These are phyloP conservation scores for Heterobasidion parviporum DNA, from an alignment of 1,284 basidiomycete genomes.

Conservation along the genomic window DNA sequence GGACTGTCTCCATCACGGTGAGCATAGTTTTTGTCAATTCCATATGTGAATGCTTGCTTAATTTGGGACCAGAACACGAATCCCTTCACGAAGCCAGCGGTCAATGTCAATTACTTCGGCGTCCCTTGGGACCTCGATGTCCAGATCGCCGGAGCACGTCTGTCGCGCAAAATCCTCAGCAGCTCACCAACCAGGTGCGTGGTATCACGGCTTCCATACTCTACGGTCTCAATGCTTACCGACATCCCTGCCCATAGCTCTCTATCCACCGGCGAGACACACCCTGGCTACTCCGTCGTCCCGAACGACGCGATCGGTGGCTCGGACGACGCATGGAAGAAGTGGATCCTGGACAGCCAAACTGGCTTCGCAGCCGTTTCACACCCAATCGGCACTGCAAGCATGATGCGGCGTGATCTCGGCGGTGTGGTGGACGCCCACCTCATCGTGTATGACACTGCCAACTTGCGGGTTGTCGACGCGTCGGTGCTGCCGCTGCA, in stretches of 20 bases:
- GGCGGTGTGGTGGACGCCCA: conserved; percentile 38
- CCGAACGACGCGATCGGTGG: conserved; percentile 26
- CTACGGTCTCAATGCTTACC: not conserved
- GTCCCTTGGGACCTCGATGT: conserved; percentile 39
- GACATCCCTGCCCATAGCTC: not conserved
- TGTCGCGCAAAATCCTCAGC: conserved; percentile 35
- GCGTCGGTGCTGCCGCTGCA: conserved; percentile 19
- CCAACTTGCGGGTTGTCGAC: conserved; percentile 7
- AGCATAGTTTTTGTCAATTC: conserved; percentile 2
- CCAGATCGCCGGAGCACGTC: conserved; percentile 37
- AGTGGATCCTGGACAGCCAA: conserved; percentile 28
- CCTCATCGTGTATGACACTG: conserved; percentile 15
- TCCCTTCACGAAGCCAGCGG: conserved; percentile 35
- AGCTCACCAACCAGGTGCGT: conserved; percentile 23
- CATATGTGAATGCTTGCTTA: too few species aligned
- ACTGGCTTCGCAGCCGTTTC: conserved; percentile 32
- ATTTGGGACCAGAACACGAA: conserved; percentile 25
- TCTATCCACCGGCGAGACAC: conserved; percentile 24
- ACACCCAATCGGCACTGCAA: conserved; percentile 52
- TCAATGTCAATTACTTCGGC: conserved; percentile 42
- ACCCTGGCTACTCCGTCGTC: conserved; percentile 28
- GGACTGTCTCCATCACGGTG: conserved; percentile 39
- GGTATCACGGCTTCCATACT: not conserved
- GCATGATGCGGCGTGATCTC: conserved; percentile 51
- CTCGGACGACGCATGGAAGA: conserved; percentile 33